A percentile compares a stretch with the other conserved stretches of the same genome.
phyloP scores from a whole-genome alignment of 2,329 filamentous ascomycete species.

The Aspergillus sp. region DNA sequence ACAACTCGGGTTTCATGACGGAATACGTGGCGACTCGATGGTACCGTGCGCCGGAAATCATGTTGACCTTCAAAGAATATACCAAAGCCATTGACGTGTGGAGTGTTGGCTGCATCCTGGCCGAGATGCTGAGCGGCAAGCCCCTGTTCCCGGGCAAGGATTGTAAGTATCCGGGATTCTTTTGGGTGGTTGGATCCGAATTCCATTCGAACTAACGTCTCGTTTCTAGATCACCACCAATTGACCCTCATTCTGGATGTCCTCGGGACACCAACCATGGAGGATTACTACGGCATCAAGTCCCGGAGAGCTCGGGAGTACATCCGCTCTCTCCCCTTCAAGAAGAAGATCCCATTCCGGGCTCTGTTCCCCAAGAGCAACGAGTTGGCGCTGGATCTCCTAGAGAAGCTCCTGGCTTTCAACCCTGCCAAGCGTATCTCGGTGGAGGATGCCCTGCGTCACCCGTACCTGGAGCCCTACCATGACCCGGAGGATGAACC shows the following conservation, averaged over 20 bases:
- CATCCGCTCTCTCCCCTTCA: constrained; percentile 96
- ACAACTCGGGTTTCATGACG: constrained; percentile 99
- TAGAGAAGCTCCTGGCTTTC: constrained; percentile 95
- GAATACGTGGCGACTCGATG: constrained; percentile 99
- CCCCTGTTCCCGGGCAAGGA: constrained; percentile 98
- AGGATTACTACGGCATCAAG: constrained; percentile 99
- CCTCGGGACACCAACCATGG: constrained; percentile 97
- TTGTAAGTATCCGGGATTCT: constrained; percentile 61
- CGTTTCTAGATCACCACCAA: constrained; percentile 81
- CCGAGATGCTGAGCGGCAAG: constrained; percentile 98
- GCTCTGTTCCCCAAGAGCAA: constrained; percentile 98
- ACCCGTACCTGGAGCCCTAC: constrained; percentile 97
- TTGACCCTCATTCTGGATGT: constrained; percentile 96
- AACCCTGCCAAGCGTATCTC: constrained; percentile 99
- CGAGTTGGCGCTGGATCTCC: constrained; percentile 87
- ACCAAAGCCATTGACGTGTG: constrained; percentile 99
- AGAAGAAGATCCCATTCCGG: constrained; percentile 99
- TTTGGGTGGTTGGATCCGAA: neutral
- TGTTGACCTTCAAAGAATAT: constrained; percentile 99
- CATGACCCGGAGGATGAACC: constrained; percentile 99
- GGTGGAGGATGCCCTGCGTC: constrained; percentile 93
- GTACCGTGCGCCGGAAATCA: constrained; percentile 99
- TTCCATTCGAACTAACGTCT: neutral
- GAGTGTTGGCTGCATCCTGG: constrained; percentile 97
- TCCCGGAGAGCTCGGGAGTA: constrained; percentile 95